phyloP scores from a whole-genome alignment of 1,139 yeast species.

The Casaregolazyma lundiana region DNA sequence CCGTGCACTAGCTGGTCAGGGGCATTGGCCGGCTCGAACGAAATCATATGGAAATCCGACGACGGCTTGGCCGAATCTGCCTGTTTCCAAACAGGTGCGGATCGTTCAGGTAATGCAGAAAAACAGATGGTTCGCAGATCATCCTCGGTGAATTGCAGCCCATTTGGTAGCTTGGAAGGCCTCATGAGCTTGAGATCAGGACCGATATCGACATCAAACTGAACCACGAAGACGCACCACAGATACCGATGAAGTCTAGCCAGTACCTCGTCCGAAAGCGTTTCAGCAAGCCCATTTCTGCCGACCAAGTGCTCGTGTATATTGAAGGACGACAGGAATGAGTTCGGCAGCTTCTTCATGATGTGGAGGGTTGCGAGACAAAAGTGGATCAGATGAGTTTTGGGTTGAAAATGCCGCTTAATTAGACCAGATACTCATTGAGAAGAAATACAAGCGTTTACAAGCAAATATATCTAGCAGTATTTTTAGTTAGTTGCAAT shows the following conservation, averaged over 20 bases:
- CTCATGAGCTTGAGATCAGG: conserved; percentile 33
- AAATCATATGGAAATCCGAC: conserved; percentile 12
- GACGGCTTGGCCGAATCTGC: not conserved
- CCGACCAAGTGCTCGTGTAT: conserved; percentile 27
- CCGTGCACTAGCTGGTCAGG: conserved; percentile 20
- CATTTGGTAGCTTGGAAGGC: conserved; percentile 20
- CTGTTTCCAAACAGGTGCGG: conserved; percentile 11
- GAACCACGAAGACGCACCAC: conserved; percentile 30
- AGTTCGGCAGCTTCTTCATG: conserved; percentile 19
- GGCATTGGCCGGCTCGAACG: conserved; percentile 12
- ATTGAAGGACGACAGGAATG: conserved; percentile 28
- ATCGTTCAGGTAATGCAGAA: conserved; percentile 30
- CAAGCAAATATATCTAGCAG: too few relatives aligned
- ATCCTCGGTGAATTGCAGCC: conserved; percentile 24
- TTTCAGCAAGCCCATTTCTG: conserved; percentile 17
- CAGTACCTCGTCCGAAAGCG: conserved; percentile 10
- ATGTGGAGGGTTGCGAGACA: too few relatives aligned
- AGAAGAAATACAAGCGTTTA: too few relatives aligned
- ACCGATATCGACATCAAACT: conserved; percentile 34
- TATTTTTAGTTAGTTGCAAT: too few relatives aligned
- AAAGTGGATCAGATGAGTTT: too few relatives aligned
- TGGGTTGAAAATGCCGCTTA: too few relatives aligned
- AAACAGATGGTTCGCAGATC: conserved; percentile 30
- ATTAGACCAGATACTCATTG: too few relatives aligned
- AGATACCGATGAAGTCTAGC: conserved; percentile 24